phyloP scores from a whole-genome alignment of 75 land plant genomes.

The Cryptomeria japonica region DNA sequence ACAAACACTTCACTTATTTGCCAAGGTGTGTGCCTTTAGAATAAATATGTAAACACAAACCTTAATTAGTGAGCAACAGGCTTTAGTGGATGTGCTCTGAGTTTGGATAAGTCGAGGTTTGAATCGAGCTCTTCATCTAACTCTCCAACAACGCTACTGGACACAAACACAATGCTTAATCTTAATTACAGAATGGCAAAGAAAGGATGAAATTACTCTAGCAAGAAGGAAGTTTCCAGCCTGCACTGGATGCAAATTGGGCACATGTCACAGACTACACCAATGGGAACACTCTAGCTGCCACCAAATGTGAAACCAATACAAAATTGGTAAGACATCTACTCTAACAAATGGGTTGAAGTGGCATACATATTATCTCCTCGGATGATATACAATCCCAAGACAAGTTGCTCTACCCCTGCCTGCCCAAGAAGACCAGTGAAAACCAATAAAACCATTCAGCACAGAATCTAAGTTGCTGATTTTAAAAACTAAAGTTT shows the following conservation, averaged over 20 bases:
- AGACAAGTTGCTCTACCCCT: slow-evolving; percentile 95
- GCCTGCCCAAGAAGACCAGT: slow-evolving; percentile 50
- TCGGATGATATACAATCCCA: slow-evolving; percentile 96
- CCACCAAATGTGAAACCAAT: background rate
- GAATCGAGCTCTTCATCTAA: slow-evolving; percentile 92
- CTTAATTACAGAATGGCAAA: background rate
- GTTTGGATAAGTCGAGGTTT: slow-evolving; percentile 62
- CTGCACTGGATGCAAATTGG: background rate
- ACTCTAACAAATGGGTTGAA: background rate
- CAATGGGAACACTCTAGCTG: background rate
- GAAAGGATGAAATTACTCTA: background rate
- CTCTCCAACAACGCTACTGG: slow-evolving; percentile 97
- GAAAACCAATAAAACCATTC: background rate
- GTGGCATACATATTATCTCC: slow-evolving; percentile 93
- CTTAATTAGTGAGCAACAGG: slow-evolving; percentile 73
- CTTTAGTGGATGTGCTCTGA: slow-evolving; percentile 97
- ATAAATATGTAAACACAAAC: background rate
- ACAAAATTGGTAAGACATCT: background rate
- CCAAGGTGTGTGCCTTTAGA: background rate
- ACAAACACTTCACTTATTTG: background rate
- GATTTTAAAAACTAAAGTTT: background rate
- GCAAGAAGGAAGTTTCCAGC: background rate
- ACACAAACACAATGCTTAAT: background rate
- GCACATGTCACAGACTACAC: background rate
- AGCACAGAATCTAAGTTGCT: background rate